Evolutionary conservation across 805 yeast genomes (phyloP), one percentile per base, ranked within the genome.

Genomic region (Yamadazyma olivae): DNA sequence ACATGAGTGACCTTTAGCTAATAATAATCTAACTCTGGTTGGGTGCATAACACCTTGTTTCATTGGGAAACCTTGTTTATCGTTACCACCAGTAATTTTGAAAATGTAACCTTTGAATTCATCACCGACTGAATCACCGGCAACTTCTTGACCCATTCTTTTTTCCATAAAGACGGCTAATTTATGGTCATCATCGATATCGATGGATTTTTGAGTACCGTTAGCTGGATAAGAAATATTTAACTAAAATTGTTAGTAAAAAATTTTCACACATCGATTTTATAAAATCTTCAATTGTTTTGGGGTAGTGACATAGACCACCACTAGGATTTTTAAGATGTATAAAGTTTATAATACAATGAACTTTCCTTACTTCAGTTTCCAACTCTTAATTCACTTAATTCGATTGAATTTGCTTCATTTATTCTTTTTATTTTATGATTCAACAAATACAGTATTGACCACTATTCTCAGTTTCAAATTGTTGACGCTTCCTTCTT

Each of bases 21-120:
- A 79, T 69, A 93, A 81, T 63, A 93, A 82, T 72, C 86, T 89
- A 61, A 93, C 98, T 83, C 99, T 95, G 83, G 95, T 89, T 76
- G 99, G 98, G 80, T 88, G 93, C 82, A 93, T 78, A 54, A 93
- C 99, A 84, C 99, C 99, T 78, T 95, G 99, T 77, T 90, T 93
- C 99, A 95, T 93, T 77, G 99, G 98, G 96, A 93, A 93, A 79
- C 99, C 99, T 81, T 93, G 99, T 79, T 93, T 93, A 80, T 93
- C 99, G 85, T 93, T 93, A 83, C 99, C 99, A 70, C 99, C 99
- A 61, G 97, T 75, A 73, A 93, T 90, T 81, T 84, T 95, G 86
- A 93, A 90, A 68, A 88, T 73, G 89, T 93, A 93, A 67, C 99
- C 99, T 76, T 89, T 91, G 91, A 91, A 88, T 78, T 95, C 99